A percentile compares a stretch with the other conserved stretches of the same genome.
Evolutionary conservation across 225 moss, liverwort and hornwort genomes (phyloP).

Genomic region (Straminergon stramineum): DNA sequence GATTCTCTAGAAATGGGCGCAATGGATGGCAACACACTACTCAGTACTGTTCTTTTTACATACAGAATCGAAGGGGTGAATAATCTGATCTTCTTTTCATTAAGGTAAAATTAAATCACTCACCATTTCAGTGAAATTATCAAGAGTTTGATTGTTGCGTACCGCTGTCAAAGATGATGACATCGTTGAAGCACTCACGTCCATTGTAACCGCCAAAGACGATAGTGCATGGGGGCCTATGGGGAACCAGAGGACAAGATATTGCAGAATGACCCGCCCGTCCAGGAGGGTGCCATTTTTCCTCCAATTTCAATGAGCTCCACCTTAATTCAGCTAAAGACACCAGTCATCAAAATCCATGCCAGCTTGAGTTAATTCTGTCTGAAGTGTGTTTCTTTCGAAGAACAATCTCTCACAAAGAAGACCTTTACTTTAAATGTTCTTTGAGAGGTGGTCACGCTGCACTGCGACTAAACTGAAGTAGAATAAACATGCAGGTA

Average conservation of each 20-base stretch:
- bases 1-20: background rate
- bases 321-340: constrained; percentile 70
- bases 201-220: constrained; percentile 92
- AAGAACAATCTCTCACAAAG: background rate
- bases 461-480: background rate
- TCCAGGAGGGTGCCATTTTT: constrained; percentile 53
- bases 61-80: background rate
- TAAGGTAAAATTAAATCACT: background rate
- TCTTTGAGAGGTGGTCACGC: background rate
- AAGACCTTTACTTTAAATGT: background rate
- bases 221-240: constrained; percentile 19
- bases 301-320: constrained; percentile 36
- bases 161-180: constrained; percentile 77
- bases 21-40: background rate
- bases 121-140: background rate
- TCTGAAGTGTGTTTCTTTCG: background rate
- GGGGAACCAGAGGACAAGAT: constrained; percentile 26
- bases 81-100: background rate
- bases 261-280: constrained; percentile 83
- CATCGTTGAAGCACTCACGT: constrained; percentile 58
- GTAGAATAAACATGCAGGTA: background rate
- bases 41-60: background rate
- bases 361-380: background rate
- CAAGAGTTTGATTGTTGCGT: background rate
- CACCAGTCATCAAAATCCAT: background rate